Base-by-base conservation (phyloP, 306 rosid species). In the Amphicarpaea edgeworthii region DNA sequence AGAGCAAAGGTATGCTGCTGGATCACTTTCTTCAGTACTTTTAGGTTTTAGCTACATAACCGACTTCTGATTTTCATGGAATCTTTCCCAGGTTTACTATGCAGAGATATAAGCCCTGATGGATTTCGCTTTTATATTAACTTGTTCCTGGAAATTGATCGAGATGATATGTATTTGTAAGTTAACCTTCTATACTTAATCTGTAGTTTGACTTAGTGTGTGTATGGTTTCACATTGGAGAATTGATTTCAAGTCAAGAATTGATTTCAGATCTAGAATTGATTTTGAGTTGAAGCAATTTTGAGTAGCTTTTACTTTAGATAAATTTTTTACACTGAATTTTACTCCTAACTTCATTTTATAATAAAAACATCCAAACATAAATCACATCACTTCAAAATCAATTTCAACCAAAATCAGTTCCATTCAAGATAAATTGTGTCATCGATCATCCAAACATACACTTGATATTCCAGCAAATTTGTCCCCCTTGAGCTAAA, bases 31-130 rank as follows among this genome's bases (percentile, higher is more conserved):
- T 67, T 66, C 49, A 46, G 66, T 71, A 42, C 67, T 65, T 23
- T 7, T 40, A 40, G 47, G 38, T 65, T 46, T 7, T 46, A 51
- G 41, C 15, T 43, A 59, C 57, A 6, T 57, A 37, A 51, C 68
- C 28, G 54, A 45, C 47, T 62, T 49, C 71, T 83, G 40, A 81
- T 50, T 77, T 41, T 67, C 30, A 4, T 68, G 65, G 51, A 63
- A 75, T 82, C 68, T 64, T 82, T 86, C 82, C 62, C 92, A 92
- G 98, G 98, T 71, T 77, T 90, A 41, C 80, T 95, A n/a, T 92
- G 97, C 89, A 89, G 98, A 83, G 98, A 95, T 77, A 64, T 90
- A 69, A 92, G 98, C 75, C 91, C 97, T 1, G 97, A 95, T 76
- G 98, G 98, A 75, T 87, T 95, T 77, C 93, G 97, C 55, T 95